Conservation (phyloP, 2,329 filamentous ascomycete species). For the Mariannaea elegans region DNA sequence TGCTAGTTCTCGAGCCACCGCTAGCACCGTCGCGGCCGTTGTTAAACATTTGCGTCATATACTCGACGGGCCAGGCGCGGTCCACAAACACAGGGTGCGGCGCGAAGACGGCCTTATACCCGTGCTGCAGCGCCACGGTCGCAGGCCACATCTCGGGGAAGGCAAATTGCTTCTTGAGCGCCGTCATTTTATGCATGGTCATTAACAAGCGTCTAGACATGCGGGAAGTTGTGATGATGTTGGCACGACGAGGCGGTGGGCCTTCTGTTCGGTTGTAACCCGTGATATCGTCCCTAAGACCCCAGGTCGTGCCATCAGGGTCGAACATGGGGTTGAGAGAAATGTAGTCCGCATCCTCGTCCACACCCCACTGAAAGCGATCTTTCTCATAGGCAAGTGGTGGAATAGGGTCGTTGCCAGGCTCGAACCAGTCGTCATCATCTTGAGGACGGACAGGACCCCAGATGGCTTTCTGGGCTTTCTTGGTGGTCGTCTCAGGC, state of each 20-base stretch:
- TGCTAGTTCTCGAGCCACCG: constrained; percentile 75
- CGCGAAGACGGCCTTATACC: constrained; percentile 89
- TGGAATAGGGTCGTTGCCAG: constrained; percentile 76
- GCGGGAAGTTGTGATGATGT: constrained; percentile 88
- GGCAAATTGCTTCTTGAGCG: constrained; percentile 85
- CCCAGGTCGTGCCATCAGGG: constrained; percentile 86
- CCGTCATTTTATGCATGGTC: constrained; percentile 92
- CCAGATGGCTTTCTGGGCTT: constrained; percentile 76
- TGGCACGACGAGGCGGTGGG: constrained; percentile 75
- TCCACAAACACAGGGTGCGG: constrained; percentile 91
- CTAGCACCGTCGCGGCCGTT: constrained; percentile 77
- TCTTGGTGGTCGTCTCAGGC: constrained; percentile 44
- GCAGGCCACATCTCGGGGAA: constrained; percentile 98
- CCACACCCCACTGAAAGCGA: constrained; percentile 85
- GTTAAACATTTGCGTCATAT: constrained; percentile 83
- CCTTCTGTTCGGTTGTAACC: constrained; percentile 75
- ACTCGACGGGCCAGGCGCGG: constrained; percentile 82
- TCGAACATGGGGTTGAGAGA: constrained; percentile 93
- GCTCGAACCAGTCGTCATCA: constrained; percentile 75
- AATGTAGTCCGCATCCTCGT: constrained; percentile 90
- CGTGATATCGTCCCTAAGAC: constrained; percentile 82
- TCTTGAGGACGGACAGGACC: constrained; percentile 78
- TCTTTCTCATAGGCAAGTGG: constrained; percentile 79
- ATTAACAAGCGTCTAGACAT: constrained; percentile 82
- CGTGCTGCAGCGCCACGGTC: constrained; percentile 87